phyloP scores from a whole-genome alignment of 2,329 filamentous ascomycete species.

The Parastagonospora avenae region DNA sequence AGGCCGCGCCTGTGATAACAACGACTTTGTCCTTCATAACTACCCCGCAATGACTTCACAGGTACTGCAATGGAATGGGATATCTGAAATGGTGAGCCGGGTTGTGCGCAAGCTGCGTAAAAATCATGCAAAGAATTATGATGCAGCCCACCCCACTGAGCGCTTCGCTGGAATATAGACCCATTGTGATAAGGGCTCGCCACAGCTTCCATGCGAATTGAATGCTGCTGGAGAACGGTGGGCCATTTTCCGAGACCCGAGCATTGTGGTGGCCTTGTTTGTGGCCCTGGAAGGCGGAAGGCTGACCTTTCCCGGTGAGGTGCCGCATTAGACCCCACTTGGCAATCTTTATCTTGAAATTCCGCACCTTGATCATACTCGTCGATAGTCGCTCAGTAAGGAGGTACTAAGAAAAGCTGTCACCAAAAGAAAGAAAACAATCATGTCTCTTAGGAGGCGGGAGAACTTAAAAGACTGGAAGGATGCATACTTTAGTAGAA shows the following conservation, averaged over 20 bases:
- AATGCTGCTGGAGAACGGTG: not conserved
- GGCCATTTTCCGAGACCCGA: not conserved
- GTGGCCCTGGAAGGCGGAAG: not conserved
- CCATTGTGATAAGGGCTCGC: too few relatives aligned
- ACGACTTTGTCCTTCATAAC: conserved; percentile 38
- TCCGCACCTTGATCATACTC: too few relatives aligned
- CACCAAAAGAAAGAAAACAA: too few relatives aligned
- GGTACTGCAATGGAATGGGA: not conserved
- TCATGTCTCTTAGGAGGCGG: not conserved
- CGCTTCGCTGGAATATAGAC: too few relatives aligned
- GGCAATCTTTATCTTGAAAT: not conserved
- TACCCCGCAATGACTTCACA: conserved; percentile 8
- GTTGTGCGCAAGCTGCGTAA: not conserved
- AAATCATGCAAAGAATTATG: not conserved
- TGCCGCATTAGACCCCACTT: not conserved
- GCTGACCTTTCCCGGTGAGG: not conserved
- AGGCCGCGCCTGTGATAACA: conserved; percentile 39
- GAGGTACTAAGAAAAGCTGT: too few relatives aligned
- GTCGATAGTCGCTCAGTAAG: too few relatives aligned
- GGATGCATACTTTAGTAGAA: too few relatives aligned
- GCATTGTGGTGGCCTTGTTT: not conserved
- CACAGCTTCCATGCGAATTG: not conserved
- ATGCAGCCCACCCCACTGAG: too few relatives aligned
- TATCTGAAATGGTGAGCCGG: not conserved
- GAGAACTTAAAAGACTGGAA: not conserved